A percentile compares a stretch with the other conserved stretches of the same genome.
phyloP scores from a whole-genome alignment of 306 rosid genomes.

The Quillaja saponaria region DNA sequence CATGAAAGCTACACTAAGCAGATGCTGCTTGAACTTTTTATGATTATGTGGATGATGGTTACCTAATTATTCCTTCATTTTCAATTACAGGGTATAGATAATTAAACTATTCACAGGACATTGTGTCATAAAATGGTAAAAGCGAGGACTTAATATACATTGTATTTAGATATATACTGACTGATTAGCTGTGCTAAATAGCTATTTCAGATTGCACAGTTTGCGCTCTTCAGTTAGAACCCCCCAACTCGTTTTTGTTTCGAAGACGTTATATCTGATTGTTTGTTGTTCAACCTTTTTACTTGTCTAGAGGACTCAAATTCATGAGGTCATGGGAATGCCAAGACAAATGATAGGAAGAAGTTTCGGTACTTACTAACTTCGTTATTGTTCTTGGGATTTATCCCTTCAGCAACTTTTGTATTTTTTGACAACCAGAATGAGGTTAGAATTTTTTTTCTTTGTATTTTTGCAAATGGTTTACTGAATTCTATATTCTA shows the following conservation, averaged over 20 bases:
- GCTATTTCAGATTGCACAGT: no score
- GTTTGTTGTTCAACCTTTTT: not conserved
- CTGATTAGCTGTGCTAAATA: no score
- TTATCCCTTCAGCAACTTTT: conserved; percentile 41
- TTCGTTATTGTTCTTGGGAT: conserved; percentile 41
- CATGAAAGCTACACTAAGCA: no score
- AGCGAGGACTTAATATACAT: no score
- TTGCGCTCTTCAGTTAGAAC: no score
- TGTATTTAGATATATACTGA: no score
- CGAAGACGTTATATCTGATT: not conserved
- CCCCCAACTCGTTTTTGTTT: not conserved
- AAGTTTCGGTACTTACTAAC: conserved; percentile 33
- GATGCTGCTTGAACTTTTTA: no score
- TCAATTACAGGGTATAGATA: no score
- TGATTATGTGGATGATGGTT: no score
- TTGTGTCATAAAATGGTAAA: no score
- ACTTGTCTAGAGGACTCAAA: conserved; percentile 36
- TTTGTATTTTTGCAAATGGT: not conserved
- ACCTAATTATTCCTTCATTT: no score
- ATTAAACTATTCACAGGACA: not conserved
- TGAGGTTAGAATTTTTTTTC: conserved; percentile 37
- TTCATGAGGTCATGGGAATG: conserved; percentile 40
- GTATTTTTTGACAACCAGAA: conserved; percentile 35
- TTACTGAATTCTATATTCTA: not conserved
- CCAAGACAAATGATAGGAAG: no score